Evolutionary conservation across 106 monocot species (phyloP).

Genomic region (Dendrobium chrysotoxum): DNA sequence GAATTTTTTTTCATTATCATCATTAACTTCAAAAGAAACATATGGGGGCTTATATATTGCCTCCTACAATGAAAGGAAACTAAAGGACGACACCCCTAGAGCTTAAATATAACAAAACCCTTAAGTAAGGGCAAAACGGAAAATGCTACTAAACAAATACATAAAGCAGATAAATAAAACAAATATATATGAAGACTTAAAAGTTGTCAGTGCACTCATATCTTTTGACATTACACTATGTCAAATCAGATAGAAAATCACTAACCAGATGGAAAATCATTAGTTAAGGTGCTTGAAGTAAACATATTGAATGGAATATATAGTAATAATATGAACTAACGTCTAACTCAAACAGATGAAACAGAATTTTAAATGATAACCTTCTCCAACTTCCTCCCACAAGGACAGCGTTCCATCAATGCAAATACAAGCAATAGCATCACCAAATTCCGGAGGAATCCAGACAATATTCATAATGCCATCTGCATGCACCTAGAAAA

Average conservation of each 20-base stretch:
- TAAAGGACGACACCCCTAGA: no score
- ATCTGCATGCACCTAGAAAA: conserved; percentile 44
- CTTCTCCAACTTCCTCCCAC: conserved; percentile 88
- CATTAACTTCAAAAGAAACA: no score
- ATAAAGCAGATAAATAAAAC: no score
- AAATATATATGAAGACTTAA: no score
- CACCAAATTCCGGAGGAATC: conserved; percentile 92
- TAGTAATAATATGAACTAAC: not conserved
- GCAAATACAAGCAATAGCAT: conserved; percentile 78
- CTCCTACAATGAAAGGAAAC: no score
- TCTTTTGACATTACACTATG: not conserved
- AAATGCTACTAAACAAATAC: no score
- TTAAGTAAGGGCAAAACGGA: no score
- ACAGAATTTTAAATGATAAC: conserved; percentile 20
- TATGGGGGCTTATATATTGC: no score
- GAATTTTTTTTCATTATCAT: no score
- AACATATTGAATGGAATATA: not conserved
- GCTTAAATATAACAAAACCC: no score
- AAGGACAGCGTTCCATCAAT: conserved; percentile 74
- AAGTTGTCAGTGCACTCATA: no score
- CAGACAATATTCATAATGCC: conserved; percentile 57
- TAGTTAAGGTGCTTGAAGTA: not conserved
- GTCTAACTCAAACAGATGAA: not conserved
- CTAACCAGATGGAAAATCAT: not conserved
- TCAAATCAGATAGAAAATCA: not conserved